Base-by-base conservation (phyloP, 768 basidiomycete species). In the Hygrophoropsis aurantiaca region DNA sequence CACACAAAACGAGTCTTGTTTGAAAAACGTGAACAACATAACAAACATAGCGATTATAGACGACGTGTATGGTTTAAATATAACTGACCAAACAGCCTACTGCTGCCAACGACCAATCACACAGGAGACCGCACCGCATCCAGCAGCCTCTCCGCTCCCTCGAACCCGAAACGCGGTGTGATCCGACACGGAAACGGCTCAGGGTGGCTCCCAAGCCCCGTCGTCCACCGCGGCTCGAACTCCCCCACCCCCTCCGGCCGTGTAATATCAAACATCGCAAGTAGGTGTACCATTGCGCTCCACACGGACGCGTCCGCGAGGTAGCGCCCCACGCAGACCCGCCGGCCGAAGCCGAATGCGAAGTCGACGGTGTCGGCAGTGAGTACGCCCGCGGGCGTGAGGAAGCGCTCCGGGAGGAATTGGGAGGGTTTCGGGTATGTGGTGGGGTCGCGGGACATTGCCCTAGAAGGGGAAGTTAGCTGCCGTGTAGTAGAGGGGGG, bases 321-420 rank as follows among this genome's bases (percentile, higher is more conserved):
- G 40, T 48, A 30, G 3, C 32, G 39, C 11, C 47, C 47, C 13
- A 37, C 20, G 19, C 47, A 48, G 18, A 48, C 37, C n/a, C 47
- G 38, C 18, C 47, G 23, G n/a, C 47, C 47, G 30, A 48, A 48
- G 9, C 47, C 47, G 15, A 40, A 48, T 11, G 40, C 33, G 23
- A 41, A 35, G 33, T 32, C 18, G 20, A 48, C 47, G 2, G 26
- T 48, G 25, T 48, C 47, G 21, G 34, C 21, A 20, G 26, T 48
- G 20, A 48, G 23, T 15, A 15, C 25, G 11, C 47, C 47, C 0
- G 40, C 40, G 2, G 47, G 5, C 1, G 24, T 44, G 11, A 74
- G 52, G 44, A 65, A 74, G 1, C 72, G 58, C 6, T 67, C 63
- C 3, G 74, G 74, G 11, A 55, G 49, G 54, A 72, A 75, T 7